A percentile compares a stretch with the other conserved stretches of the same genome.
Evolutionary conservation across 2,329 filamentous ascomycete genomes (phyloP).

Genomic region (Colletotrichum sojae): DNA sequence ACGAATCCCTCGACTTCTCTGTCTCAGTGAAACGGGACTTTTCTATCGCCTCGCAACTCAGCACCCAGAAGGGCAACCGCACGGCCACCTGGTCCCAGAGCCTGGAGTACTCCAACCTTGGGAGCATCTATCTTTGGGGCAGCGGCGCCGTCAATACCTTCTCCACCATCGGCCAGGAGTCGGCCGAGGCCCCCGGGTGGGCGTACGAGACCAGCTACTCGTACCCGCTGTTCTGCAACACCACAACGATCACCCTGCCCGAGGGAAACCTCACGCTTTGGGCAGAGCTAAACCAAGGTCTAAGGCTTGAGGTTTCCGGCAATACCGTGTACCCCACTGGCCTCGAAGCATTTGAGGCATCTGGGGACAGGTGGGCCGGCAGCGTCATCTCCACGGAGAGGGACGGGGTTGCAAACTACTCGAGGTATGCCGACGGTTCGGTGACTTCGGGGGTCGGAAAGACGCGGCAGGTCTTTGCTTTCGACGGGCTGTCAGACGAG

Average conservation of each 20-base stretch:
- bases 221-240: conserved; percentile 73
- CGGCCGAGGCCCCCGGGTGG: conserved; percentile 21
- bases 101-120: conserved; percentile 69
- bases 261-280: conserved; percentile 62
- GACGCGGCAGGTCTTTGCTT: conserved; percentile 69
- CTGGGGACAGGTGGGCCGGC: conserved; percentile 34
- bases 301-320: conserved; percentile 55
- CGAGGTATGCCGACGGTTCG: conserved; percentile 59
- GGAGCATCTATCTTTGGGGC: conserved; percentile 48
- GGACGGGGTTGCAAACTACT: conserved; percentile 71
- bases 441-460: conserved; percentile 66
- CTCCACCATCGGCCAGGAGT: conserved; percentile 49
- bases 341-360: conserved; percentile 68
- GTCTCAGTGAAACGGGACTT: conserved; percentile 70
- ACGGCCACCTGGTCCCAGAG: conserved; percentile 69
- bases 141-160: conserved; percentile 48
- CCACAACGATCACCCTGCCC: conserved; percentile 59
- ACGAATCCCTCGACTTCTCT: conserved; percentile 72
- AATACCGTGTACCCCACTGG: conserved; percentile 68
- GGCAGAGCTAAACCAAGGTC: conserved; percentile 58
- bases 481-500: conserved; percentile 58
- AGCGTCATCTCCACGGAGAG: conserved; percentile 64
- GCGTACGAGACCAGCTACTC: conserved; percentile 59
- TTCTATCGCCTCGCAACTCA: conserved; percentile 65
- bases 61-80: conserved; percentile 60